These are phyloP conservation scores for Aspergillus asperescens DNA, from an alignment of 495 filamentous ascomycete species.

Conservation along the genomic window DNA sequence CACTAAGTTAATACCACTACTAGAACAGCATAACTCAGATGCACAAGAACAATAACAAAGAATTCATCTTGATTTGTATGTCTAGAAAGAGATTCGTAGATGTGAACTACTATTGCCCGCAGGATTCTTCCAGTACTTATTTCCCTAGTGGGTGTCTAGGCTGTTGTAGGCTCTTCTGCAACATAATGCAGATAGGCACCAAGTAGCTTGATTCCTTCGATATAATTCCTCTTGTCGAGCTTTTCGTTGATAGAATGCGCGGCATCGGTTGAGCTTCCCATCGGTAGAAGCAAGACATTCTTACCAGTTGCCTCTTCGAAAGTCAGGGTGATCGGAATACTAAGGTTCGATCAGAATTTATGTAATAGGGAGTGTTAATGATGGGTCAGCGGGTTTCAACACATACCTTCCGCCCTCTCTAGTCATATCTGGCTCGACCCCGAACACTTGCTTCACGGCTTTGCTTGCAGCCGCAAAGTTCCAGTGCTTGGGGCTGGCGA, in stretches of 20 bases:
- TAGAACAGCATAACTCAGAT: not conserved
- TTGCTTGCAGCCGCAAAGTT: slow-evolving; percentile 92
- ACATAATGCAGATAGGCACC: slow-evolving; percentile 97
- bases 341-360: slow-evolving; percentile 29
- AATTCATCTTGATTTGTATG: too few relatives aligned
- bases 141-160: not conserved
- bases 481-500: slow-evolving; percentile 94
- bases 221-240: slow-evolving; percentile 92
- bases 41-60: too few relatives aligned
- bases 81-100: not conserved
- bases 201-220: slow-evolving; percentile 94
- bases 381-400: not conserved
- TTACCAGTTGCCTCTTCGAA: slow-evolving; percentile 99
- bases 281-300: slow-evolving; percentile 91
- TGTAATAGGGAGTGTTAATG: not conserved
- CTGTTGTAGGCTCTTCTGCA: slow-evolving; percentile 67
- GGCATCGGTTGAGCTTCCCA: slow-evolving; percentile 95
- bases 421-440: slow-evolving; percentile 89
- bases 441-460: slow-evolving; percentile 88
- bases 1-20: too few relatives aligned
- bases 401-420: slow-evolving; percentile 84
- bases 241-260: slow-evolving; percentile 99
- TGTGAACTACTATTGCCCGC: not conserved
- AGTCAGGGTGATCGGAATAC: slow-evolving; percentile 92
- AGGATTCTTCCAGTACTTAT: not conserved